Conservation (phyloP, 176 grass and related monocot genomes). For the Aechmea fasciata region DNA sequence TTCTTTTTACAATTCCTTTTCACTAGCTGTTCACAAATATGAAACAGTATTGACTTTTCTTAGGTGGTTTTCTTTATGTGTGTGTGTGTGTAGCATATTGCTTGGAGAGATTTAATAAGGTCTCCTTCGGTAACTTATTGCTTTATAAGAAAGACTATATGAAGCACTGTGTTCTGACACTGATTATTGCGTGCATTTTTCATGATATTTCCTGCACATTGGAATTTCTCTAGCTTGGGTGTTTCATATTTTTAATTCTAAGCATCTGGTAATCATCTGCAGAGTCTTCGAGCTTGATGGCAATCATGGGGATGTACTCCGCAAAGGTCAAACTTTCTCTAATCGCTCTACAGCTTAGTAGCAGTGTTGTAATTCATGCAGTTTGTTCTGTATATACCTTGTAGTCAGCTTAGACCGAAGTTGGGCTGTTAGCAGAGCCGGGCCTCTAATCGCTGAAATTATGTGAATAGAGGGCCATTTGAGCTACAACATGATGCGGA, state of each 20-base stretch:
- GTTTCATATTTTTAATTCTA: neutral
- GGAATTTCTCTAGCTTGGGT: neutral
- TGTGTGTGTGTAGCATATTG: too few relatives aligned
- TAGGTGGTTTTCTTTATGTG: neutral
- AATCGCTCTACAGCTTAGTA: neutral
- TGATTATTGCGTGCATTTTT: neutral
- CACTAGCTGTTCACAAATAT: neutral
- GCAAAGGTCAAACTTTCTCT: neutral
- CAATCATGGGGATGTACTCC: neutral
- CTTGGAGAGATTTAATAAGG: too few relatives aligned
- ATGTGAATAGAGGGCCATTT: too few relatives aligned
- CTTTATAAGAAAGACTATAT: neutral
- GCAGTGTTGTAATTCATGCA: neutral
- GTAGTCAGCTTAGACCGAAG: too few relatives aligned
- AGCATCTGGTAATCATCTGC: neutral
- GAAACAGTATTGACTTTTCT: neutral
- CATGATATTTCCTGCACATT: neutral
- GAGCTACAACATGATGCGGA: too few relatives aligned
- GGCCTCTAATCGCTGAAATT: too few relatives aligned
- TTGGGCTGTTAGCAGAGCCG: too few relatives aligned
- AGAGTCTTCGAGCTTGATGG: conserved; percentile 2
- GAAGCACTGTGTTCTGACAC: neutral
- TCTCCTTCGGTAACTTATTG: too few relatives aligned
- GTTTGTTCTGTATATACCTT: too few relatives aligned
- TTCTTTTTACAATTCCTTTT: neutral